A percentile compares a stretch with the other conserved stretches of the same genome.
Conservation (phyloP, 768 basidiomycete species). For the button mushroom (Agaricus bisporus) region DNA sequence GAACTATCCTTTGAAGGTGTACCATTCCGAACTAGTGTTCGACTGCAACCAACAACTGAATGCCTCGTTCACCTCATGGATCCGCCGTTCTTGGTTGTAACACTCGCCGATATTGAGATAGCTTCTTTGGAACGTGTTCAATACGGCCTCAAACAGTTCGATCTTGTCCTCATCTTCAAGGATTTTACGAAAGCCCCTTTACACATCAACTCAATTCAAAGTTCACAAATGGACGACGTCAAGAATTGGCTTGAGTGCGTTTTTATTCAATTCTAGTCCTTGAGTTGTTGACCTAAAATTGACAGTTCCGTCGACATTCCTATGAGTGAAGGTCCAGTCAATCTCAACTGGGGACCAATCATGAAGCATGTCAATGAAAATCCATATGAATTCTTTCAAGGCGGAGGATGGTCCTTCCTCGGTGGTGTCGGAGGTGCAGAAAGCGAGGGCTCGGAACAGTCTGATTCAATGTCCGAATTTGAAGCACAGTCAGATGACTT, state of each 20-base stretch:
- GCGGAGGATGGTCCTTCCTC: constrained; percentile 94
- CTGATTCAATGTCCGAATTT: constrained; percentile 47
- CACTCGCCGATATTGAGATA: constrained; percentile 91
- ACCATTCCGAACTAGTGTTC: constrained; percentile 90
- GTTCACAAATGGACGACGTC: constrained; percentile 87
- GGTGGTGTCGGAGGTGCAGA: constrained; percentile 65
- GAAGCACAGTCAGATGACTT: constrained; percentile 52
- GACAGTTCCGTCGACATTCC: constrained; percentile 95
- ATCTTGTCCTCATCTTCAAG: constrained; percentile 94
- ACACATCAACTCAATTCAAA: constrained; percentile 96
- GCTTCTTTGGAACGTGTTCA: constrained; percentile 96
- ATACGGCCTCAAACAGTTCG: constrained; percentile 94
- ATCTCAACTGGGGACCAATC: constrained; percentile 95
- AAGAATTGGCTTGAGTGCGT: constrained; percentile 98
- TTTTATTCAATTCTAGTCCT: background rate
- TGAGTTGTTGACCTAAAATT: constrained; percentile 9
- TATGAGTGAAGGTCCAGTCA: constrained; percentile 92
- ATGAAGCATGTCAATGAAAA: constrained; percentile 99
- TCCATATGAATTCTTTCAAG: constrained; percentile 91
- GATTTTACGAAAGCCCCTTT: constrained; percentile 90
- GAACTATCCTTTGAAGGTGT: constrained; percentile 97
- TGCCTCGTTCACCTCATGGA: constrained; percentile 95
- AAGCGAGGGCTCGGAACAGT: constrained; percentile 37
- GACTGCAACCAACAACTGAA: constrained; percentile 93
- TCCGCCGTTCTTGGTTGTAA: constrained; percentile 93